Evolutionary conservation across 345 rosid genomes (phyloP).

Genomic region (Pistacia integerrima): DNA sequence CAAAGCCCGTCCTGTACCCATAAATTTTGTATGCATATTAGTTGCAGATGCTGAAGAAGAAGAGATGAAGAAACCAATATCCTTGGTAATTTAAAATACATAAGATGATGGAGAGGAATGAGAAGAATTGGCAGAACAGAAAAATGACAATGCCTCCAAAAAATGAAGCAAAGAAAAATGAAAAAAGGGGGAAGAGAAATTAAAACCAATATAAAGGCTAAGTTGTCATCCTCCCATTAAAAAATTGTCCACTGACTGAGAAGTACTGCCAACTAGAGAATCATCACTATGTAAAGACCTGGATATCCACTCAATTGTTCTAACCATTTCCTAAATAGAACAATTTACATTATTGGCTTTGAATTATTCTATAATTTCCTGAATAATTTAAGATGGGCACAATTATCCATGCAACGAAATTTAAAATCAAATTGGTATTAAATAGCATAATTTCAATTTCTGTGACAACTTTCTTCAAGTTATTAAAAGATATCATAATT

Average conservation of each 20-base stretch:
- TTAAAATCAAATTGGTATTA: too few species aligned
- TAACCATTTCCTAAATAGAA: conserved; percentile 2
- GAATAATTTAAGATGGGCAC: not conserved
- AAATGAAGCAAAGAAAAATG: not conserved
- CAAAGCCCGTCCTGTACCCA: conserved; percentile 65
- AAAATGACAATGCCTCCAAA: not conserved
- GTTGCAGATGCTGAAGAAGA: not conserved
- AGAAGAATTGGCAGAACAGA: not conserved
- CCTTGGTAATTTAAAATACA: not conserved
- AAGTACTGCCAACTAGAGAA: not conserved
- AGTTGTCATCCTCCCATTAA: not conserved
- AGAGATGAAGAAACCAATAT: not conserved
- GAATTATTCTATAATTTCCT: not conserved
- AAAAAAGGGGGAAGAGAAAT: not conserved
- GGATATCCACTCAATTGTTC: not conserved
- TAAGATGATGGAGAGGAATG: not conserved
- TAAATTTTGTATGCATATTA: conserved; percentile 10
- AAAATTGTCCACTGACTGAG: not conserved
- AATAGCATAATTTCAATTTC: not conserved
- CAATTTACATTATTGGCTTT: not conserved
- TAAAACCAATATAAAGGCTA: not conserved
- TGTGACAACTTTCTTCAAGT: not conserved
- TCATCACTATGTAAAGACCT: not conserved
- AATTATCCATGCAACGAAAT: not conserved
- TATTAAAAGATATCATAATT: not conserved